A percentile compares a stretch with the other conserved stretches of the same genome.
phyloP scores from a whole-genome alignment of 2,329 filamentous ascomycete species.

The Penicillium sp. region DNA sequence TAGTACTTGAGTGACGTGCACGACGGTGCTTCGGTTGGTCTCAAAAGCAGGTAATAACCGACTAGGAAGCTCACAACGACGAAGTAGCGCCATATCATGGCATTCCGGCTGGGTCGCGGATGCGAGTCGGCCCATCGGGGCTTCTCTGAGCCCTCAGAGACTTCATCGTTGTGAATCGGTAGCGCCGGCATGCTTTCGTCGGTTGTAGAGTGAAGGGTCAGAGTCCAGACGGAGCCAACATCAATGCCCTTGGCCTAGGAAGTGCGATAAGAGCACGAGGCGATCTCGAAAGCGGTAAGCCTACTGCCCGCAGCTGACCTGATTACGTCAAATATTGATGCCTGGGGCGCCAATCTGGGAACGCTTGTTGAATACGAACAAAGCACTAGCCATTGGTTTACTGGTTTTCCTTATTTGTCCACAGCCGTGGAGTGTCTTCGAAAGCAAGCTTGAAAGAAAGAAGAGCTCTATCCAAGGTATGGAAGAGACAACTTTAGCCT shows the following conservation, averaged over 20 bases:
- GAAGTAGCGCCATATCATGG: conserved; percentile 7
- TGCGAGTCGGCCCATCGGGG: neutral
- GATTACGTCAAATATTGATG: conserved; percentile 1
- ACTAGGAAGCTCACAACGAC: conserved; percentile 16
- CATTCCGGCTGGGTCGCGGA: conserved; percentile 4
- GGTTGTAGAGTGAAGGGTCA: neutral
- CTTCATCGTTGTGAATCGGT: conserved; percentile 21
- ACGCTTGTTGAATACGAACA: neutral
- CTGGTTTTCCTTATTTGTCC: no score
- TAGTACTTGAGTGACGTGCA: neutral
- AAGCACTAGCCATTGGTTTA: no score
- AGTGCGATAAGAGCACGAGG: neutral
- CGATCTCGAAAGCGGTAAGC: neutral
- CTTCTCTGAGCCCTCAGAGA: neutral
- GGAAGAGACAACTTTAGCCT: neutral
- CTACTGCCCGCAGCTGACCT: neutral
- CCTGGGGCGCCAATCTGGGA: neutral
- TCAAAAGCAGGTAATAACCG: conserved; percentile 17
- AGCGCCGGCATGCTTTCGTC: conserved; percentile 23
- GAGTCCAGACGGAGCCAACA: neutral
- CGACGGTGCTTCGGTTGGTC: conserved; percentile 6
- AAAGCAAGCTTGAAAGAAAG: no score
- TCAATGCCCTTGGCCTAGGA: neutral
- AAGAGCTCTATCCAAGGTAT: neutral
- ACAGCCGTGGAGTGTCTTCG: no score